Base-by-base conservation (phyloP, 805 yeast species). In the Lipomyces oligophaga region DNA sequence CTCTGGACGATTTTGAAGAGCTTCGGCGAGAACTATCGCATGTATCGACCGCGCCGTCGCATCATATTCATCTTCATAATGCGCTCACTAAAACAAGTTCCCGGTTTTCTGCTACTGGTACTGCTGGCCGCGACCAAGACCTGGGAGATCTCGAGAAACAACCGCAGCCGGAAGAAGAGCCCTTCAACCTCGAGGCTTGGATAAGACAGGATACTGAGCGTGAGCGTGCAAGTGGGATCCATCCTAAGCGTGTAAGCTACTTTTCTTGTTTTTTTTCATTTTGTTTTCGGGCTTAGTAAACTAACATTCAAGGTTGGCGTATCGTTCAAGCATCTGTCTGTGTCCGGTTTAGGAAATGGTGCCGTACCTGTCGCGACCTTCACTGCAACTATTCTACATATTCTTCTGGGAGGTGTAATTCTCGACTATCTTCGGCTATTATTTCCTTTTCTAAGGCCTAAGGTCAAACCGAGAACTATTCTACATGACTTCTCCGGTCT, bases 401-500 rank as follows among this genome's bases (percentile, higher is more conserved):
- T 27, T 19, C 24, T 49, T 19, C 54, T 43, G 16, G 43, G 44
- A 15, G 53, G 43, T 13, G 8, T 33, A 6, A 18, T 47, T 10
- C 31, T 35, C 21, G 31, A 32, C 4, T 4, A 32, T 20, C 22
- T 50, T 38, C 38, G 37, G 32, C 4, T 39, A 3, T 16, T 43
- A 16, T n/a, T 45, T 21, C 45, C 47, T 3, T 31, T 35, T 25
- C 48, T 47, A 5, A 40, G 47, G 3, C 39, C 55, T 2, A 34
- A 41, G 5, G 38, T 47, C 10, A 52, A 55, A n/a, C 31, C 53
- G 22, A 47, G 63, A 24, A 43, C 56, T 26, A 45, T 62, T 43
- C 53, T 62, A 18, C 50, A 55, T 27, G 55, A 66, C 42, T 46
- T 60, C 35, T 53, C 59, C 34, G 77, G 68, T 28, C 53, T 69